phyloP scores from a whole-genome alignment of 1,139 yeast species.

The Debaryomyces fabryi region DNA sequence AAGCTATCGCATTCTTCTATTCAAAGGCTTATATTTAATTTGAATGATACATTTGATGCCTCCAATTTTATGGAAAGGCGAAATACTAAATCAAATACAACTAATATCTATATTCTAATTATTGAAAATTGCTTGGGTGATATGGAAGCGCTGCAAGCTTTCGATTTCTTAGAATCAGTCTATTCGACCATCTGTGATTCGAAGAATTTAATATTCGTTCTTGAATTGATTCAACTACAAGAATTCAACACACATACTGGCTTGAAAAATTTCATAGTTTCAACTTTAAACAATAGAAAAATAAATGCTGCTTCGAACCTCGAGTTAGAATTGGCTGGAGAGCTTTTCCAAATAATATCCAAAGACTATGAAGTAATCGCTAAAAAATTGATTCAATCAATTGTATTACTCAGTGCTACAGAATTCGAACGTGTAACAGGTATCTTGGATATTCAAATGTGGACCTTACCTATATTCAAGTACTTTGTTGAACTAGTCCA shows the following conservation, averaged over 20 bases:
- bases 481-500: conserved; percentile 36
- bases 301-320: conserved; percentile 18
- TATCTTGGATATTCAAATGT: conserved; percentile 25
- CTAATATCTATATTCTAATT: conserved; percentile 16
- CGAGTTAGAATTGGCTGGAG: conserved; percentile 30
- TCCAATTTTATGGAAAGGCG: conserved; percentile 16
- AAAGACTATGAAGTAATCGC: conserved; percentile 30
- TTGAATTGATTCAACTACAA: conserved; percentile 19
- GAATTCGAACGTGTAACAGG: conserved; percentile 28
- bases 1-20: conserved; percentile 21
- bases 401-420: conserved; percentile 30
- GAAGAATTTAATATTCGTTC: conserved; percentile 23
- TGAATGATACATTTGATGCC: conserved; percentile 38
- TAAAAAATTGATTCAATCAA: conserved; percentile 37
- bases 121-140: conserved; percentile 14
- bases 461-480: conserved; percentile 36
- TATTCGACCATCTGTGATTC: conserved; percentile 27
- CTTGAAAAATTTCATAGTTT: conserved; percentile 19
- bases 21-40: conserved; percentile 22
- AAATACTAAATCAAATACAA: background rate
- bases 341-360: conserved; percentile 26
- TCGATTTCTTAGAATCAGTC: conserved; percentile 26
- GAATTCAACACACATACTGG: conserved; percentile 12
- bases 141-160: conserved; percentile 21
- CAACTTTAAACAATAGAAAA: conserved; percentile 21